Evolutionary conservation across 305 asterid species (phyloP).

Genomic region (Galium porrigens): DNA sequence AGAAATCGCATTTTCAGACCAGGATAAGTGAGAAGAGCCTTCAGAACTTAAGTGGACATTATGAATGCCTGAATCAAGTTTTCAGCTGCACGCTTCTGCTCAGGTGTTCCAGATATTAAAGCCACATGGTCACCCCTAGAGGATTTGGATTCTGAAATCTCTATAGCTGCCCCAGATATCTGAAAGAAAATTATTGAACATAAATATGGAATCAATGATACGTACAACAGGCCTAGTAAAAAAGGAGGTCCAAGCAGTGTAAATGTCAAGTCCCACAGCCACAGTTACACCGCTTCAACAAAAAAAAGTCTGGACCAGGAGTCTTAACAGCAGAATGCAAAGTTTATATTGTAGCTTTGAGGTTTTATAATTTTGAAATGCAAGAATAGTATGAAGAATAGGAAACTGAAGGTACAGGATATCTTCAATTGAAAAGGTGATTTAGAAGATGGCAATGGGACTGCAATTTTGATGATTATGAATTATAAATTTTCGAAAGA

Average conservation of each 20-base stretch:
- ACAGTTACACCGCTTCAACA: not conserved
- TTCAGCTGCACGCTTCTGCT: constrained; percentile 83
- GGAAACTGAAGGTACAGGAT: not conserved
- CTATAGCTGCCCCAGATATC: constrained; percentile 88
- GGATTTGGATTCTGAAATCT: constrained; percentile 60
- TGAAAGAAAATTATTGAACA: constrained; percentile 32
- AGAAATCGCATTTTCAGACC: constrained; percentile 9
- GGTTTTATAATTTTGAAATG: not conserved
- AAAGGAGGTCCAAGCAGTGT: not conserved
- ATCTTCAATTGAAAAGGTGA: not conserved
- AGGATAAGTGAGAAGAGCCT: constrained; percentile 10
- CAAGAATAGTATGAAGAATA: not conserved
- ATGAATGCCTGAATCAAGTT: constrained; percentile 87
- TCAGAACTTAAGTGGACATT: constrained; percentile 49
- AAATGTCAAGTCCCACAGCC: not conserved
- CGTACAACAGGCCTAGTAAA: constrained; percentile 4
- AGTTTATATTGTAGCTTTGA: not conserved
- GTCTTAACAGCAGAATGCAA: not conserved
- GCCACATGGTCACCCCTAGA: constrained; percentile 86
- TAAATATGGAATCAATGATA: constrained; percentile 13
- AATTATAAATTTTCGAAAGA: not conserved
- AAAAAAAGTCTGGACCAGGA: not conserved
- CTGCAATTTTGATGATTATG: not conserved
- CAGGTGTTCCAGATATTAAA: constrained; percentile 64
- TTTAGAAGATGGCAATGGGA: not conserved